A percentile compares a stretch with the other conserved stretches of the same genome.
Conservation (phyloP, 768 basidiomycete genomes). For the Boletus vinaceobasis region DNA sequence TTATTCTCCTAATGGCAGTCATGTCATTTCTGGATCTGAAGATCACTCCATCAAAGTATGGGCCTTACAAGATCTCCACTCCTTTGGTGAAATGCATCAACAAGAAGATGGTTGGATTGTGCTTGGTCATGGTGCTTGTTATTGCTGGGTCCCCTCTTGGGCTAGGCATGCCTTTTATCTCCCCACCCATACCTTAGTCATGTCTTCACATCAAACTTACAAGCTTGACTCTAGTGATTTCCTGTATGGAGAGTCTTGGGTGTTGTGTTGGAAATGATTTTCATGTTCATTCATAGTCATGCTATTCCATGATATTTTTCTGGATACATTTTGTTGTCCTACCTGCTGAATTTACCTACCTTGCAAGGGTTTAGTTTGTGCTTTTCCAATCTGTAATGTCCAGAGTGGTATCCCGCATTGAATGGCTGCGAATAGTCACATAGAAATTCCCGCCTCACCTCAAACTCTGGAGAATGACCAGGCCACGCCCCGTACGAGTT, state of each 20-base stretch:
- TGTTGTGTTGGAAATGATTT: slow-evolving; percentile 14
- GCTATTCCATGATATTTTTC: too few species aligned
- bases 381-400: neutral
- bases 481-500: too few species aligned
- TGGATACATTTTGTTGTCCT: neutral
- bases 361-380: neutral
- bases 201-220: slow-evolving; percentile 8
- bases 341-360: neutral
- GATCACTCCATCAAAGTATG: slow-evolving; percentile 15
- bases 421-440: neutral
- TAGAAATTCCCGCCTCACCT: neutral
- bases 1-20: slow-evolving; percentile 16
- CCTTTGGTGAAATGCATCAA: slow-evolving; percentile 3
- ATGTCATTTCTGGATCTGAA: slow-evolving; percentile 14
- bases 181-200: slow-evolving; percentile 13
- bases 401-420: neutral
- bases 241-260: slow-evolving; percentile 19
- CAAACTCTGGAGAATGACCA: too few species aligned
- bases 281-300: neutral
- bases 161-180: slow-evolving; percentile 18
- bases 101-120: slow-evolving; percentile 17
- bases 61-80: neutral
- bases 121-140: slow-evolving; percentile 2
- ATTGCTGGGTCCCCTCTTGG: slow-evolving; percentile 22
- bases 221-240: slow-evolving; percentile 11